phyloP scores from a whole-genome alignment of 2,329 filamentous ascomycete genomes.

The Fusarium albosuccineum region DNA sequence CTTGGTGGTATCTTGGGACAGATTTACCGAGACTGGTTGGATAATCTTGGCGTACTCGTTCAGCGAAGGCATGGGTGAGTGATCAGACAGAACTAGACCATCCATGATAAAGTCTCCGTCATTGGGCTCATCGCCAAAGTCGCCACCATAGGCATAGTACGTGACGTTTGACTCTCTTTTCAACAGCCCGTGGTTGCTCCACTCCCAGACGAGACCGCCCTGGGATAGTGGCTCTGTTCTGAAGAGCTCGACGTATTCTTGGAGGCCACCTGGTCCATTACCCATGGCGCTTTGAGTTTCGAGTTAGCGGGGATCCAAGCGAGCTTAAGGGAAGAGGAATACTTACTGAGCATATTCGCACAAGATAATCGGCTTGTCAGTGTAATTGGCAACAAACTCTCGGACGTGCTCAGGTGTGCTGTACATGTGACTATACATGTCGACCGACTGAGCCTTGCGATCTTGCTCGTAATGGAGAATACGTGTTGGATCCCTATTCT shows the following conservation, averaged over 20 bases:
- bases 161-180: constrained; percentile 12
- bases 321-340: not conserved
- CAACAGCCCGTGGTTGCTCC: constrained; percentile 64
- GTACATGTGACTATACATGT: constrained; percentile 78
- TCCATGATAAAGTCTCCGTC: constrained; percentile 72
- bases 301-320: not conserved
- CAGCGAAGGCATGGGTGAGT: constrained; percentile 17
- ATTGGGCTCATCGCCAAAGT: constrained; percentile 72
- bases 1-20: not conserved
- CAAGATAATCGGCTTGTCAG: constrained; percentile 67
- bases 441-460: constrained; percentile 66
- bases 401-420: constrained; percentile 57
- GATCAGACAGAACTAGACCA: constrained; percentile 54
- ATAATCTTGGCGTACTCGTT: constrained; percentile 33
- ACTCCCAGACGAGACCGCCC: constrained; percentile 76
- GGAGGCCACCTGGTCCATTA: constrained; percentile 75
- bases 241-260: constrained; percentile 77
- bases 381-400: constrained; percentile 7
- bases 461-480: constrained; percentile 77
- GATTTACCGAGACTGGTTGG: constrained; percentile 5
- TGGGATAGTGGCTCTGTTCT: constrained; percentile 64
- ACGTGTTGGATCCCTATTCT: constrained; percentile 65
- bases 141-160: constrained; percentile 66
- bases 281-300: constrained; percentile 70
- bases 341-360: constrained; percentile 64